These are phyloP conservation scores for Aspergillus sp. DNA, from an alignment of 2,329 filamentous ascomycete species.

Conservation along the genomic window DNA sequence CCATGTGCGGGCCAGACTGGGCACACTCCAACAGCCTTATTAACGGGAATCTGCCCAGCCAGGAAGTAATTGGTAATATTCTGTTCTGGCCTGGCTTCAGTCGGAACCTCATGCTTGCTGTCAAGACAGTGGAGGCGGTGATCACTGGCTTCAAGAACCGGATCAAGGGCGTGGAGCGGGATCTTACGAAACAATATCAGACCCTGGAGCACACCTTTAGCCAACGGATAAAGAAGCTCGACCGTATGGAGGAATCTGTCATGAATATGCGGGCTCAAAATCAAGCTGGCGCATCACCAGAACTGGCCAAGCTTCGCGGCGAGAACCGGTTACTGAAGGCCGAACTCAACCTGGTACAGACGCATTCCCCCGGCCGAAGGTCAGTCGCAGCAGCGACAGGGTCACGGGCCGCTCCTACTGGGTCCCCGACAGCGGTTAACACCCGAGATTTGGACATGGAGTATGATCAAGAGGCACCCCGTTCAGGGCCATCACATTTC, in stretches of 20 bases:
- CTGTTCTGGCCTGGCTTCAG: slow-evolving; percentile 70
- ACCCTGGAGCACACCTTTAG: slow-evolving; percentile 74
- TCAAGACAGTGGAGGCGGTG: slow-evolving; percentile 78
- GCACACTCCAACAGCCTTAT: slow-evolving; percentile 80
- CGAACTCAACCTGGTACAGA: slow-evolving; percentile 61
- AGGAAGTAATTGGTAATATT: slow-evolving; percentile 79
- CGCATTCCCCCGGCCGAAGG: slow-evolving; percentile 50
- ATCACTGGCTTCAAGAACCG: slow-evolving; percentile 69
- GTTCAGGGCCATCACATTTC: slow-evolving; percentile 22
- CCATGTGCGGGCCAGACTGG: slow-evolving; percentile 86
- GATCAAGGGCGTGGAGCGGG: slow-evolving; percentile 77
- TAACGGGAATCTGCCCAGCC: slow-evolving; percentile 74
- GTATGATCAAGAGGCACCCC: slow-evolving; percentile 29
- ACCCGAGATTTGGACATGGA: slow-evolving; percentile 9
- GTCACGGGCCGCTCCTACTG: slow-evolving; percentile 12
- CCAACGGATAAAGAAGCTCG: slow-evolving; percentile 71
- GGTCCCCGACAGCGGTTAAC: slow-evolving; percentile 12
- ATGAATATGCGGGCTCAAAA: slow-evolving; percentile 47
- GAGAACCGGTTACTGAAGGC: slow-evolving; percentile 55
- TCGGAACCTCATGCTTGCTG: slow-evolving; percentile 76
- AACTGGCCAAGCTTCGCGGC: slow-evolving; percentile 50
- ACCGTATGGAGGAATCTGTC: slow-evolving; percentile 73
- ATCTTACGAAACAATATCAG: slow-evolving; percentile 86
- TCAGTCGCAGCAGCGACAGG: slow-evolving; percentile 37
- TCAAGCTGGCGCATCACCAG: slow-evolving; percentile 36